These are phyloP conservation scores for Bolboschoenoplectus hybrid DNA, from an alignment of 202 grass and related monocot species.

Conservation along the genomic window DNA sequence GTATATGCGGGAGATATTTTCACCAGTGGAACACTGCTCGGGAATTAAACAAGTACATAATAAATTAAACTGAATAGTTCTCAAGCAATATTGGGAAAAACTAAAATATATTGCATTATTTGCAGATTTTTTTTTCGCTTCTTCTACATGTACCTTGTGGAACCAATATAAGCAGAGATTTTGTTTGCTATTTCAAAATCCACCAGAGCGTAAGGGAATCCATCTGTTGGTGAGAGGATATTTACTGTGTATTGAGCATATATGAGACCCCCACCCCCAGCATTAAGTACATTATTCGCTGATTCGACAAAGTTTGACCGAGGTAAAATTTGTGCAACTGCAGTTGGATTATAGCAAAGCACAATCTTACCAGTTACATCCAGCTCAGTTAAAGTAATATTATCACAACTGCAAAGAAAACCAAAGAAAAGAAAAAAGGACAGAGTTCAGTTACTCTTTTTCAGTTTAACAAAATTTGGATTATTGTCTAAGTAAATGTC, in stretches of 20 bases:
- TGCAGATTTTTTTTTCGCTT: background rate
- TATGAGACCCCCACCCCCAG: constrained; percentile 52
- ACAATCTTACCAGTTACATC: constrained; percentile 44
- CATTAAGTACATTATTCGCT: background rate
- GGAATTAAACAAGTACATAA: background rate
- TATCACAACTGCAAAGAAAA: constrained; percentile 27
- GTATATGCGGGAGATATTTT: constrained; percentile 30
- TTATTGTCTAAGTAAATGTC: background rate
- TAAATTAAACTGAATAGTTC: background rate
- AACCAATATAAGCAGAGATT: constrained; percentile 6
- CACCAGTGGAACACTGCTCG: background rate
- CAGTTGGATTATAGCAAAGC: constrained; percentile 26
- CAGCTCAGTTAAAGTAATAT: background rate
- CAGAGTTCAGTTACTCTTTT: background rate
- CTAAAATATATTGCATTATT: background rate
- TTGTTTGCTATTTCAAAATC: constrained; percentile 41
- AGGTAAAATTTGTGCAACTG: background rate
- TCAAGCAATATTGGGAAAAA: background rate
- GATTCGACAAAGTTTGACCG: background rate
- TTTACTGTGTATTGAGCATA: constrained; percentile 34
- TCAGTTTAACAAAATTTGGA: background rate
- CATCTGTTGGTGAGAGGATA: background rate
- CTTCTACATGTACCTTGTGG: background rate
- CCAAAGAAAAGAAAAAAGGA: background rate
- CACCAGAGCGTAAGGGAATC: constrained; percentile 44